Conservation (phyloP, 2,329 filamentous ascomycete species). For the Pestalotiopsis sp. region DNA sequence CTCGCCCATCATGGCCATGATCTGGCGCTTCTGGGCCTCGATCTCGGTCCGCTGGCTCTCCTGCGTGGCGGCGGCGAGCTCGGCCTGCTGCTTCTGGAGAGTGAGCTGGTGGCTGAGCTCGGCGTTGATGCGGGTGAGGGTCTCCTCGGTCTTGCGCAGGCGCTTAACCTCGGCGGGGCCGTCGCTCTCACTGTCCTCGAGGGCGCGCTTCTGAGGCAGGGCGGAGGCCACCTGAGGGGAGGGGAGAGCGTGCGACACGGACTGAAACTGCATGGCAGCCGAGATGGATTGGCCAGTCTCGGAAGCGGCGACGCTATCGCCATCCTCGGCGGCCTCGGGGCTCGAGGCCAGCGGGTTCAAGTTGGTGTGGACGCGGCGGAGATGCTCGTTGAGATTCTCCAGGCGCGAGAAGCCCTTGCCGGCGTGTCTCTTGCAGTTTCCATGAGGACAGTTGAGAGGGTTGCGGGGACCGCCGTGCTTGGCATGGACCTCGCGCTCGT, state of each 20-base stretch:
- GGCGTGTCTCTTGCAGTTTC: constrained; percentile 84
- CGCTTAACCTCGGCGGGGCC: constrained; percentile 68
- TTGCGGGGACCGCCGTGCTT: constrained; percentile 89
- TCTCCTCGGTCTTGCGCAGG: constrained; percentile 65
- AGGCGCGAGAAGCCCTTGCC: constrained; percentile 90
- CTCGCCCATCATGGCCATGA: constrained; percentile 50
- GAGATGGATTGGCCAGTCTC: neutral
- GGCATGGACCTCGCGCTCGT: constrained; percentile 91
- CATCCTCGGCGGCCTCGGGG: constrained; percentile 38
- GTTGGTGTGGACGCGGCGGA: constrained; percentile 82
- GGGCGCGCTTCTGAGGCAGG: constrained; percentile 52
- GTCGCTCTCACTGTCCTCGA: constrained; percentile 37
- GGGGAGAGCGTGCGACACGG: constrained; percentile 8
- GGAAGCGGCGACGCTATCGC: constrained; percentile 36
- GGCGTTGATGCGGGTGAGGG: constrained; percentile 43
- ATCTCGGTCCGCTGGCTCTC: constrained; percentile 2
- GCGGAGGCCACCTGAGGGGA: constrained; percentile 16
- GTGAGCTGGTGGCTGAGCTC: constrained; percentile 40
- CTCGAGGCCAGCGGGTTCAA: constrained; percentile 26
- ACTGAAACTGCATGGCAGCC: neutral
- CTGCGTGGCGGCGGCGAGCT: neutral
- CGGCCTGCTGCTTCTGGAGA: constrained; percentile 42
- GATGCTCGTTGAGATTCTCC: constrained; percentile 92
- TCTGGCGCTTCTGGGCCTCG: constrained; percentile 14
- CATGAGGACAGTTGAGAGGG: constrained; percentile 81